These are phyloP conservation scores for Xanthoconium separans DNA, from an alignment of 1,284 basidiomycete species.

Conservation along the genomic window DNA sequence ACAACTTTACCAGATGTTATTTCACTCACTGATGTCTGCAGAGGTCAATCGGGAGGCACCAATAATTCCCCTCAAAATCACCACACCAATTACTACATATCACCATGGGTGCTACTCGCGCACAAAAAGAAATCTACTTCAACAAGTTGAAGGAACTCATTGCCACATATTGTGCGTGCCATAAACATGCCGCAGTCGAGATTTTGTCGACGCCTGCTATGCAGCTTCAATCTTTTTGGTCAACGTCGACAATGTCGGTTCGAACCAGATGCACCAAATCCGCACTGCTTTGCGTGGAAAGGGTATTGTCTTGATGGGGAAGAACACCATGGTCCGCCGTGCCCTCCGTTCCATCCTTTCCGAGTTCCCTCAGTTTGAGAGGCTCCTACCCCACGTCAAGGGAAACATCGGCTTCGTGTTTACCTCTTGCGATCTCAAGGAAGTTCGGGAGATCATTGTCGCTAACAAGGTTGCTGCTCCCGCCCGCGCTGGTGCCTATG, in stretches of 20 bases:
- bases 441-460: conserved; percentile 88
- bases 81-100: conserved; percentile 19
- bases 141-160: conserved; percentile 93
- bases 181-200: background rate
- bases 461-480: conserved; percentile 98
- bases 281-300: conserved; percentile 95
- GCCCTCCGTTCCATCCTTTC: conserved; percentile 88
- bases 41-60: conserved; percentile 90
- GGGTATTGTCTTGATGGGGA: conserved; percentile 98
- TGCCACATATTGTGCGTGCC: conserved; percentile 79
- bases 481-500: conserved; percentile 96
- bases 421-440: conserved; percentile 91
- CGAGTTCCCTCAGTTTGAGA: conserved; percentile 94
- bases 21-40: conserved; percentile 30
- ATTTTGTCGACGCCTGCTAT: conserved; percentile 4
- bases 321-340: conserved; percentile 99
- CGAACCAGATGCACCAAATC: conserved; percentile 99
- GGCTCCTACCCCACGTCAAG: conserved; percentile 91
- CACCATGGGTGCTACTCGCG: conserved; percentile 89
- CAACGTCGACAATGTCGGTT: conserved; percentile 99
- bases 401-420: conserved; percentile 99
- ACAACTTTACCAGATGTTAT: background rate
- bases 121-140: conserved; percentile 94
- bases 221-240: conserved; percentile 97
- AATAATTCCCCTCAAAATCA: conserved; percentile 33